Percentiles rank a stretch among this genome's conserved stretches.
These are phyloP conservation scores for Alternaria brassicicola DNA, from an alignment of 2,329 filamentous ascomycete species.

Conservation along the genomic window DNA sequence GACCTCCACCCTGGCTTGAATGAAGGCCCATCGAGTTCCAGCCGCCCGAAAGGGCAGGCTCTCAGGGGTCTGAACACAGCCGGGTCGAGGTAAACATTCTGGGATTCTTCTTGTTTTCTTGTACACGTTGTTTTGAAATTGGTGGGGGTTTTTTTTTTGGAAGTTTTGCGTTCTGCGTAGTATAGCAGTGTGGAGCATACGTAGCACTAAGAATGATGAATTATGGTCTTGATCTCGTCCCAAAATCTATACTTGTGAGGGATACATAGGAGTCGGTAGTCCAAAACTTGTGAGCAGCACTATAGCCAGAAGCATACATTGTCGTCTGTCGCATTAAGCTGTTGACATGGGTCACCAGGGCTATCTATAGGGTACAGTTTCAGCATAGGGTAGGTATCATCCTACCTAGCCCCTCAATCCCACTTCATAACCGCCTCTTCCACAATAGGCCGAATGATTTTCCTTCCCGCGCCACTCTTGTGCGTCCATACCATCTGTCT, in stretches of 20 bases:
- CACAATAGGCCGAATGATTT: constrained; percentile 54
- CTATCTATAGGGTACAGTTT: neutral
- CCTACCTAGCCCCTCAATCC: too few species aligned
- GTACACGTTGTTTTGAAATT: neutral
- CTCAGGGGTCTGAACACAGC: constrained; percentile 21
- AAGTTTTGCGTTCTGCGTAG: neutral
- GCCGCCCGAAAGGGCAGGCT: constrained; percentile 25
- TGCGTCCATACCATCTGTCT: constrained; percentile 58
- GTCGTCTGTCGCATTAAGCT: neutral
- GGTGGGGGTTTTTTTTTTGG: neutral
- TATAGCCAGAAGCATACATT: neutral
- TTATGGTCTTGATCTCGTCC: neutral
- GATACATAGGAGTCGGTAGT: neutral
- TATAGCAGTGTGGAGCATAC: neutral
- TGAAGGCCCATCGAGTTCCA: constrained; percentile 14
- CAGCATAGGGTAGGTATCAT: too few species aligned
- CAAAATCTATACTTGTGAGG: neutral
- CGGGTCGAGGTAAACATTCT: neutral
- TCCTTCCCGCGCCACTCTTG: constrained; percentile 49
- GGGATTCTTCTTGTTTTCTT: neutral
- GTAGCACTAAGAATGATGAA: constrained; percentile 4
- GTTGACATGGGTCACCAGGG: neutral
- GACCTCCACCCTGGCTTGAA: constrained; percentile 20
- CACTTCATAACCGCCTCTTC: constrained; percentile 53
- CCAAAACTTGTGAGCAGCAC: neutral